Evolutionary conservation across 768 basidiomycete genomes (phyloP), one percentile per base, ranked within the genome.

Genomic region (Suillus paluster): DNA sequence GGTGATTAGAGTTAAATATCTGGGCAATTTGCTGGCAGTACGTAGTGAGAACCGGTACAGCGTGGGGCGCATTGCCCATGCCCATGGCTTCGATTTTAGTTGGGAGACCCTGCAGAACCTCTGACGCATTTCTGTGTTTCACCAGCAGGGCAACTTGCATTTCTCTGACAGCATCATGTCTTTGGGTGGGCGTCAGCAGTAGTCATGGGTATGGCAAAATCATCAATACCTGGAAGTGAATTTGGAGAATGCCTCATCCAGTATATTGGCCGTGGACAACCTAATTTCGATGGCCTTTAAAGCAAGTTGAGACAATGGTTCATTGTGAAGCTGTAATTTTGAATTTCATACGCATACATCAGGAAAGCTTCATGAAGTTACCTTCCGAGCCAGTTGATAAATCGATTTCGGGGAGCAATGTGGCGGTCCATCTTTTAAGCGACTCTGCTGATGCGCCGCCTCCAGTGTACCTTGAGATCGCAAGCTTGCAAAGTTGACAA

Each of bases 351-450:
- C 4, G n/a, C 8, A 36, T 27, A 30, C 34, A 21, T 25, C 36
- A 54, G 36, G 12, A 3, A 21, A 15, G 23, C 23, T 46, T 19
- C 30, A n/a, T 50, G 7, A n/a, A 41, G 59, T 46, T 41, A 67
- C 69, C 62, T 66, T 65, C 23, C 57, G 61, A 11, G 69, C 70
- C 14, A 71, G 41, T 21, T 67, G 70, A 58, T 69, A 71, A 68
- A 71, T 69, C 5, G 70, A 71, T 41, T 71, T 71, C 14, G 70
- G 69, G 15, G 69, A 70, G 56, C 69, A 70, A 25, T 45, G 39
- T 36, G 58, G 49, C 36, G 58, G 49, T n/a, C 30, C 36, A 38
- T n/a, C 27, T 30, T 34, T 25, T 19, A 21, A 15, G 36, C 50
- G 59, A 45, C 57, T 17, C 23, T 42, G 57, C 17, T 58, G 49